Base-by-base conservation (phyloP, 1,284 basidiomycete genomes). In the Ceratobasidium sp. region DNA sequence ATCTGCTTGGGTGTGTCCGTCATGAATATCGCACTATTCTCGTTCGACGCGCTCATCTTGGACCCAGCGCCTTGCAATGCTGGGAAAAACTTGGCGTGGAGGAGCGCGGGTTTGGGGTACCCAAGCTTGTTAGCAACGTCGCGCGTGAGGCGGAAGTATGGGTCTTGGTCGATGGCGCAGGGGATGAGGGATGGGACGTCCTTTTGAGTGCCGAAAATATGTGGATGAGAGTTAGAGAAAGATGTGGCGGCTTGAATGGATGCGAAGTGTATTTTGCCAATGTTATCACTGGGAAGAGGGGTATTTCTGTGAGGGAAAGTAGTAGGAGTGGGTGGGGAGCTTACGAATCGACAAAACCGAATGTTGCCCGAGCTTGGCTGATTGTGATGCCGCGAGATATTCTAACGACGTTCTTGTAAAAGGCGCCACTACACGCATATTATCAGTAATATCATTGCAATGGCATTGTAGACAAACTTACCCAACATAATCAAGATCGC, bases 1-100 rank as follows among this genome's bases (percentile, higher is more conserved):
- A 99, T 98, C 84, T 97, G 93, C 78, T 91, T 91, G 19, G 91
- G 87, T 73, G 93, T 95, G 82, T 99, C 98, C 65, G 89, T 95
- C 97, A 99, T 98, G 84, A 89, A 99, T 79, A 99, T 97, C 79
- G 93, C 93, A 77, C 91, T 93, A 83, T 94, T 97, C 45, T 91
- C 87, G 82, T 97, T 93, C 65, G 93, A 96, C 2, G 97, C 97
- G 81, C 94, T 97, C 98, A 99, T 99, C 86, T 99, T 99, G 51
- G 96, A 98, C 83, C 98, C 95, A 5, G 96, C 93, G 51, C 98
- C 98, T 84, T 99, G 97, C 17, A 99, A 87, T 0, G 98, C 97
- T 5, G 98, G 98, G 86, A 99, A 98, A 88, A 99, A 99, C 82
- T 97, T 98, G 75, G 96, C 90, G 84, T 99, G 96, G 66, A 99